Conservation (phyloP, 2,329 filamentous ascomycete genomes). For the Stagonosporopsis tanaceti region DNA sequence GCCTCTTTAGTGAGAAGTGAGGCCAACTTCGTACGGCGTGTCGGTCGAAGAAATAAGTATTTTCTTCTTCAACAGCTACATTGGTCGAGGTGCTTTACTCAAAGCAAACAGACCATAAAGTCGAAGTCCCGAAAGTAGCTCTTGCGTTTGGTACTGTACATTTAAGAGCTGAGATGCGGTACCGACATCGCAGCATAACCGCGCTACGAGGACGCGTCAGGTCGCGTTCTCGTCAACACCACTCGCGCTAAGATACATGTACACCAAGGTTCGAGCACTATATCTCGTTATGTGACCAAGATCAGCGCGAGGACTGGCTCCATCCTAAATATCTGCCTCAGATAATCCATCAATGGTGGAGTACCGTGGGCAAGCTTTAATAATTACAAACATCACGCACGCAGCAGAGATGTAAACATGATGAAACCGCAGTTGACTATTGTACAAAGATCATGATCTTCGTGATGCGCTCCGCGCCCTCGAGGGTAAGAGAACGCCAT, state of each 20-base stretch:
- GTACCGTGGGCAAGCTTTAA: neutral
- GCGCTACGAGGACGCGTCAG: constrained; percentile 27
- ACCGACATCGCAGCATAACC: neutral
- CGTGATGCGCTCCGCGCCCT: constrained; percentile 44
- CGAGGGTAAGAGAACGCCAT: constrained; percentile 38
- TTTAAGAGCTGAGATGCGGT: no score
- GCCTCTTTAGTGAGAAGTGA: no score
- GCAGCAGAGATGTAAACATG: constrained; percentile 29
- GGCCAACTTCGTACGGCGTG: no score
- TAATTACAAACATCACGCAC: neutral
- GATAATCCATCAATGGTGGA: neutral
- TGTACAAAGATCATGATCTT: constrained; percentile 50
- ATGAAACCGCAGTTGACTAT: constrained; percentile 49
- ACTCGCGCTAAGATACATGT: neutral
- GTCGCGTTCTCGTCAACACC: neutral
- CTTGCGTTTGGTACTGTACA: no score
- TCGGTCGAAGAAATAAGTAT: no score
- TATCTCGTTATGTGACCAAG: neutral
- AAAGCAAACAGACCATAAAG: no score
- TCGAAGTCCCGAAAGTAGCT: no score
- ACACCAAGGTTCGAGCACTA: neutral
- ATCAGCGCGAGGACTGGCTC: neutral
- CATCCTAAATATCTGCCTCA: no score
- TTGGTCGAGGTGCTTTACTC: no score
- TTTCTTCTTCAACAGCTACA: neutral